A percentile compares a stretch with the other conserved stretches of the same genome.
phyloP scores from a whole-genome alignment of 2,329 filamentous ascomycete species.

The Tolypocladium ophioglossoides region DNA sequence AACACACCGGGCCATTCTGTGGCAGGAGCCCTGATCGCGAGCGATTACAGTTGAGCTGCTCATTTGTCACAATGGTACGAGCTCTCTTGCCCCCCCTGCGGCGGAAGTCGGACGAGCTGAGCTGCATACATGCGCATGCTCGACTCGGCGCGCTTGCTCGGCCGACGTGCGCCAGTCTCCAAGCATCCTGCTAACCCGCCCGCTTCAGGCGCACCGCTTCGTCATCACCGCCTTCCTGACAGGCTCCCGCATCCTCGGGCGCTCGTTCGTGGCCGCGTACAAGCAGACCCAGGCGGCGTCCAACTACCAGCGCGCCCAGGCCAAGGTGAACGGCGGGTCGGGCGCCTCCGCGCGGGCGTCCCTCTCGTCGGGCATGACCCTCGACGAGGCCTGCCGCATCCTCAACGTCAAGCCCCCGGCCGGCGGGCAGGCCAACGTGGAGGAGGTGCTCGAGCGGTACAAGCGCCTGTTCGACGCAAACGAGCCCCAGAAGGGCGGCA shows the following conservation, averaged over 20 bases:
- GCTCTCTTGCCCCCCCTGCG: neutral
- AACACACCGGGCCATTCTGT: neutral
- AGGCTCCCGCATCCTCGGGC: conserved; percentile 82
- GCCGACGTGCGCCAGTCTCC: neutral
- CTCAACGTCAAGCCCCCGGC: conserved; percentile 83
- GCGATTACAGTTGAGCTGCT: neutral
- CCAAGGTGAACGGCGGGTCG: conserved; percentile 47
- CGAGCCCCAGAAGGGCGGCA: conserved; percentile 89
- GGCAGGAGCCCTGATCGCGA: neutral
- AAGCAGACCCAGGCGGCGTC: conserved; percentile 86
- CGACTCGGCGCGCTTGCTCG: neutral
- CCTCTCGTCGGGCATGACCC: conserved; percentile 64
- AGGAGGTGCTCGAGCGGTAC: conserved; percentile 75
- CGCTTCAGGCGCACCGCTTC: conserved; percentile 67
- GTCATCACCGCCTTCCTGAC: conserved; percentile 86
- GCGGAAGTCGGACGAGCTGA: neutral
- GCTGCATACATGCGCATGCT: neutral
- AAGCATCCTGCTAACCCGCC: conserved; percentile 6
- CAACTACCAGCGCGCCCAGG: conserved; percentile 66
- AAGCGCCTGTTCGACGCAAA: conserved; percentile 93
- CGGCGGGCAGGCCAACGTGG: conserved; percentile 64
- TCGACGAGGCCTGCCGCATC: conserved; percentile 96
- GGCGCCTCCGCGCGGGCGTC: conserved; percentile 40
- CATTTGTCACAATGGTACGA: conserved; percentile 7
- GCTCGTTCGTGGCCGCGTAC: conserved; percentile 89